Percentiles rank a stretch among this genome's conserved stretches.
Evolutionary conservation across 371 early-diverging fungal species (phyloP).

Genomic region (Blastocladiella emersonii): DNA sequence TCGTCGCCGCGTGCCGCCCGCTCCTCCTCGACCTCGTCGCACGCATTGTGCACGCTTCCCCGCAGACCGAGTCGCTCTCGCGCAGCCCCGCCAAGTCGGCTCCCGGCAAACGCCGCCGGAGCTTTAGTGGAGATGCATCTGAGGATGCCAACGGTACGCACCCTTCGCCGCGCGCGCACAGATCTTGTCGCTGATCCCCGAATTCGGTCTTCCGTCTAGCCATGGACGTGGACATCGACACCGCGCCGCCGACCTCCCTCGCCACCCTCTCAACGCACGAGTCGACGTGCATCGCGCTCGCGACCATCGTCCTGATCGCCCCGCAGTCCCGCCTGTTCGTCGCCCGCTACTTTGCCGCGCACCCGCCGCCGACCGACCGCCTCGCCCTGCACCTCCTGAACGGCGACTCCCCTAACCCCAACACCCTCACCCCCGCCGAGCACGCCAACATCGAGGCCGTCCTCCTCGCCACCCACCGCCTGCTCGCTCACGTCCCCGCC

Average conservation of each 20-base stretch:
- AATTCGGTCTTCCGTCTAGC: too few relatives aligned
- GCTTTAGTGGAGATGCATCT: too few relatives aligned
- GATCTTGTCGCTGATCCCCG: too few relatives aligned
- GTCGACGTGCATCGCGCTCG: background rate
- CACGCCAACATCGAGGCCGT: background rate
- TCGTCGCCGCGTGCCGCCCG: background rate
- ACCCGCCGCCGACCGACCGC: slow-evolving; percentile 1
- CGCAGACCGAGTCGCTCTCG: background rate
- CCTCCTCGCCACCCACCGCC: background rate
- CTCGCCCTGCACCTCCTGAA: too few relatives aligned
- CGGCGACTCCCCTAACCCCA: background rate
- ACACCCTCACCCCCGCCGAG: background rate
- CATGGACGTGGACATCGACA: background rate
- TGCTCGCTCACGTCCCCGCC: background rate
- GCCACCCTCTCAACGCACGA: background rate
- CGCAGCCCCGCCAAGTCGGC: too few relatives aligned
- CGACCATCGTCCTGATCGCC: background rate
- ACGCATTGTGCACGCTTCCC: background rate
- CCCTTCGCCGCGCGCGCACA: too few relatives aligned
- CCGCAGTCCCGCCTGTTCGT: background rate
- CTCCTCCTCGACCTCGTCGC: slow-evolving; percentile 5
- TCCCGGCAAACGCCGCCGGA: too few relatives aligned
- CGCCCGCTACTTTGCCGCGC: background rate
- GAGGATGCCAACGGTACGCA: too few relatives aligned
- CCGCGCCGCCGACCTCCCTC: background rate